phyloP scores from a whole-genome alignment of 1,284 basidiomycete species.

The Microbotryum violaceum region DNA sequence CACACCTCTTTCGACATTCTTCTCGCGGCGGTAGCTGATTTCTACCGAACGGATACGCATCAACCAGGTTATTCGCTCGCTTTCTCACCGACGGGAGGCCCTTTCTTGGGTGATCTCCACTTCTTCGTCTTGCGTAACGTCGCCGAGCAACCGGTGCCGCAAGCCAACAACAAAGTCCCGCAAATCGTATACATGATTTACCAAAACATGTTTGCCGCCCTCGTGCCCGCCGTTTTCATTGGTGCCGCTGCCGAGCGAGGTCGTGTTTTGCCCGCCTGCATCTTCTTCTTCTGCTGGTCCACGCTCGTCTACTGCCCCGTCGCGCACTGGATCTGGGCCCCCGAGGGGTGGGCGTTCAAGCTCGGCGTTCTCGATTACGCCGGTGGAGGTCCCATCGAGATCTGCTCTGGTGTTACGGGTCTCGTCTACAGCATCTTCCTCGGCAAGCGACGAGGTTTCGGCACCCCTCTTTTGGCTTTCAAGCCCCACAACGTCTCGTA shows the following conservation, averaged over 20 bases:
- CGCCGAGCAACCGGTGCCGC: slow-evolving; percentile 64
- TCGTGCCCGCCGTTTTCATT: slow-evolving; percentile 62
- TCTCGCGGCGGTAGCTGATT: neutral
- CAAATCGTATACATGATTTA: slow-evolving; percentile 55
- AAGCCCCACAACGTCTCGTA: slow-evolving; percentile 43
- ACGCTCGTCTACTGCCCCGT: slow-evolving; percentile 34
- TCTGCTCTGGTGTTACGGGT: slow-evolving; percentile 39
- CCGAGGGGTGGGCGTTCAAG: slow-evolving; percentile 27
- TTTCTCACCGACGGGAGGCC: slow-evolving; percentile 53
- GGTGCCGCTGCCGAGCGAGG: slow-evolving; percentile 78
- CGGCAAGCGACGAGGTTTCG: slow-evolving; percentile 44
- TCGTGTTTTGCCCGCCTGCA: slow-evolving; percentile 74
- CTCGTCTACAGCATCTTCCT: slow-evolving; percentile 40
- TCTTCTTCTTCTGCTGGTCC: slow-evolving; percentile 77
- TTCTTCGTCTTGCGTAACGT: slow-evolving; percentile 57
- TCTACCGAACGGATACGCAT: too few relatives aligned
- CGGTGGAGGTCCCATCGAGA: slow-evolving; percentile 44
- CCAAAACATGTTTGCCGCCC: slow-evolving; percentile 79
- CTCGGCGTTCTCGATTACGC: slow-evolving; percentile 43
- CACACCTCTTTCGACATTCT: neutral
- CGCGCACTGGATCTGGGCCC: slow-evolving; percentile 33
- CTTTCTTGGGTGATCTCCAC: slow-evolving; percentile 65
- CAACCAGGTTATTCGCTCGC: slow-evolving; percentile 38
- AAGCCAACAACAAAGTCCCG: slow-evolving; percentile 48
- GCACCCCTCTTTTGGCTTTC: slow-evolving; percentile 42